Conservation (phyloP, 495 filamentous ascomycete genomes). For the Tuber calosporum region DNA sequence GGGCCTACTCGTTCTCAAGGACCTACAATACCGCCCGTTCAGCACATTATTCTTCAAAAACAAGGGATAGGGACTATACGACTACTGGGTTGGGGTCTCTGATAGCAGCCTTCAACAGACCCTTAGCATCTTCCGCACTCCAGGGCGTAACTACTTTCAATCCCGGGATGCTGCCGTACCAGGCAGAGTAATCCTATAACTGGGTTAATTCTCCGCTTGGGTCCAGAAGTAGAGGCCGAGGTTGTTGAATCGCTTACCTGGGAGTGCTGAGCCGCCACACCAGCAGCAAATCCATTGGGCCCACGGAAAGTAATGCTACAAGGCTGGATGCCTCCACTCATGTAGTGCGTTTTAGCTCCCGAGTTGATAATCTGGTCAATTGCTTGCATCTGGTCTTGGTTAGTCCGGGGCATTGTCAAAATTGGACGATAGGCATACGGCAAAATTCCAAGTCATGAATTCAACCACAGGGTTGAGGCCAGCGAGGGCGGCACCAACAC, state of each 20-base stretch:
- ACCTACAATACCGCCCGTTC: background rate
- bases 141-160: constrained; percentile 94
- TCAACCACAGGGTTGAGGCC: constrained; percentile 76
- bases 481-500: constrained; percentile 87
- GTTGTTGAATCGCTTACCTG: constrained; percentile 51
- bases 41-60: background rate
- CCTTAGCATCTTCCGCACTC: constrained; percentile 97
- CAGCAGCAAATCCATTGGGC: constrained; percentile 93
- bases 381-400: constrained; percentile 65
- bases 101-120: constrained; percentile 93
- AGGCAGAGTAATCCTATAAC: constrained; percentile 63
- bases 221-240: background rate
- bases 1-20: constrained; percentile 8
- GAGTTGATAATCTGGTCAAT: constrained; percentile 99
- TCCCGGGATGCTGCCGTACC: constrained; percentile 97
- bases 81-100: constrained; percentile 95
- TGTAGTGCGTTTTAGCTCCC: constrained; percentile 97
- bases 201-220: background rate
- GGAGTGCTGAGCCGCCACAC: constrained; percentile 95
- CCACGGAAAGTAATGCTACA: constrained; percentile 99
- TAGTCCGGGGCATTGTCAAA: constrained; percentile 7
- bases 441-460: constrained; percentile 99
- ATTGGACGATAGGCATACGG: constrained; percentile 43
- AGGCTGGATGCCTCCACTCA: constrained; percentile 98
- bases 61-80: constrained; percentile 43